Percentiles rank a stretch among this genome's conserved stretches.
phyloP scores from a whole-genome alignment of 208 protist genomes.

The Trypanosoma boissoni region DNA sequence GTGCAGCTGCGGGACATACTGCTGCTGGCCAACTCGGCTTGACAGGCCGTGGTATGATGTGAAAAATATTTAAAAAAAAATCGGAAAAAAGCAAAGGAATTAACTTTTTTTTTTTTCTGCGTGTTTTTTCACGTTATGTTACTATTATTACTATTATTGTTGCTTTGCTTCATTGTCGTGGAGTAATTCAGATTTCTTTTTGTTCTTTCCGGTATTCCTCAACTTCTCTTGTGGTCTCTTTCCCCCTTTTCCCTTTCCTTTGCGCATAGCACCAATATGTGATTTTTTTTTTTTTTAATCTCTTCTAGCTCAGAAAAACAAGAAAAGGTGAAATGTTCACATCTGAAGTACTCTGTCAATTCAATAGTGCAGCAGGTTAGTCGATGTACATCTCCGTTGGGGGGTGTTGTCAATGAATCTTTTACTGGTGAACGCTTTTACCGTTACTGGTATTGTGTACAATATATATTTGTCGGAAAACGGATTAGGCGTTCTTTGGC shows the following conservation, averaged over 20 bases:
- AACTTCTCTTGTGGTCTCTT: not conserved
- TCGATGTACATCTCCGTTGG: constrained; percentile 80
- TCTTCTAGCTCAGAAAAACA: not conserved
- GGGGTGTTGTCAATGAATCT: constrained; percentile 79
- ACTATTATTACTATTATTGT: constrained; percentile 4
- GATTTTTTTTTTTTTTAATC: not conserved
- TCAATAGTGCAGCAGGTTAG: constrained; percentile 34
- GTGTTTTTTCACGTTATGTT: constrained; percentile 1
- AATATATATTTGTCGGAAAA: constrained; percentile 75
- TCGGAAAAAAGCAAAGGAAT: not conserved
- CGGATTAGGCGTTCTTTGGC: constrained; percentile 72
- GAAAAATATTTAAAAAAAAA: not conserved
- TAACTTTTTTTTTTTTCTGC: not conserved
- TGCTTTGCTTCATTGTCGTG: constrained; percentile 9
- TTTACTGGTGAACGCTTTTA: constrained; percentile 64
- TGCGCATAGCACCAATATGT: too few relatives aligned
- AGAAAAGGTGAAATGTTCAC: constrained; percentile 31
- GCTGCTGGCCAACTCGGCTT: constrained; percentile 27
- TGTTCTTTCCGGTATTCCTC: not conserved
- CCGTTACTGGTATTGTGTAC: constrained; percentile 69
- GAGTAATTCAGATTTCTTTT: too few relatives aligned
- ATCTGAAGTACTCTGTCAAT: constrained; percentile 39
- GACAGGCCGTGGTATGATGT: constrained; percentile 9
- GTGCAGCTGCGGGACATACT: constrained; percentile 86
- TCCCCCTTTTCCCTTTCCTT: too few relatives aligned